Evolutionary conservation across 202 grass and related monocot genomes (phyloP).

Genomic region (Sporobolus alterniflorus): DNA sequence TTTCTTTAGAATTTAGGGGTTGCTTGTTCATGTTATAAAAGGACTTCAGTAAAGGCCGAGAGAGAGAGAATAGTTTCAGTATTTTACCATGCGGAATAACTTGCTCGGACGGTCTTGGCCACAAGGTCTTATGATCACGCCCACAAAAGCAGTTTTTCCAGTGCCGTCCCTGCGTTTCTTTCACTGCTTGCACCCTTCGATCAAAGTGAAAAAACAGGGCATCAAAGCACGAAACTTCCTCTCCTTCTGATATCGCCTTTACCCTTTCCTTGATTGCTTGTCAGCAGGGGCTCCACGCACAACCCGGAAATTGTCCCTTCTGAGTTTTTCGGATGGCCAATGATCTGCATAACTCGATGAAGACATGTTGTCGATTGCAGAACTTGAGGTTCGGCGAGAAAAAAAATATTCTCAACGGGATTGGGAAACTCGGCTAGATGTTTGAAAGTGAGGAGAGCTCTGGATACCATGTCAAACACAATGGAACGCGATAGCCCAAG

Average conservation of each 20-base stretch:
- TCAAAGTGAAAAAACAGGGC: conserved; percentile 27
- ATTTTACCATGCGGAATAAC: not conserved
- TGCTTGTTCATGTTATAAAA: conserved; percentile 1
- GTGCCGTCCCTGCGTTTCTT: not conserved
- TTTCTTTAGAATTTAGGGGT: not conserved
- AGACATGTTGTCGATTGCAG: too few species aligned
- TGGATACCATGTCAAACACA: too few species aligned
- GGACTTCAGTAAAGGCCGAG: not conserved
- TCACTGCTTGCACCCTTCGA: conserved; percentile 34
- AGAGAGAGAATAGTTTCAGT: not conserved
- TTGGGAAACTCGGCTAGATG: too few species aligned
- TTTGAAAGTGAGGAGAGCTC: too few species aligned
- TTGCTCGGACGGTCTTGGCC: conserved; percentile 4
- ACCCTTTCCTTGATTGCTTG: conserved; percentile 39
- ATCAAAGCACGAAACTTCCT: conserved; percentile 48
- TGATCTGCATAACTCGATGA: too few species aligned
- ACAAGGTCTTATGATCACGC: not conserved
- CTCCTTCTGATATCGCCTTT: conserved; percentile 24
- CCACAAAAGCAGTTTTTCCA: conserved; percentile 13
- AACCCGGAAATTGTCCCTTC: too few species aligned
- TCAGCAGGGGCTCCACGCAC: conserved; percentile 30
- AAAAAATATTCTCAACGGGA: too few species aligned
- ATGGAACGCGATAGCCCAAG: too few species aligned
- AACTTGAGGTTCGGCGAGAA: too few species aligned
- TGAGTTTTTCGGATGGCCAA: too few species aligned